Evolutionary conservation across 163 green algal species (phyloP).

Genomic region (Chlamydomonas reinhardtii): DNA sequence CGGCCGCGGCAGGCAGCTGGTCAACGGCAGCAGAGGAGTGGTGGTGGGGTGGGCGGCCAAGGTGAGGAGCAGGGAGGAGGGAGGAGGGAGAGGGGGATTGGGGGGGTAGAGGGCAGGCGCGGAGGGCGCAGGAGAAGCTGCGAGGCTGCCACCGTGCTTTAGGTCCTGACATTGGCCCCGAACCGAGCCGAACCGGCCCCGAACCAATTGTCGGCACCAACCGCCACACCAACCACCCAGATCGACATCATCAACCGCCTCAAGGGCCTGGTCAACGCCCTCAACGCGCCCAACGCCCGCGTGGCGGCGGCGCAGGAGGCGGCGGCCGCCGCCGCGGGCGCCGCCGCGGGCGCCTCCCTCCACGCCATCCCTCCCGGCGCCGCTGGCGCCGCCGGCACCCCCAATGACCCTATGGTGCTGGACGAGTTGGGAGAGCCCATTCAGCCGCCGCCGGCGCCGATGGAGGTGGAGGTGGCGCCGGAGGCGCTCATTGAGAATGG

Average conservation of each 20-base stretch:
- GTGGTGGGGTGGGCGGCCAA: slow-evolving; percentile 36
- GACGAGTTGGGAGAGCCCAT: no score
- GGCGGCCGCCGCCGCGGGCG: no score
- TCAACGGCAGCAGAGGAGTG: slow-evolving; percentile 77
- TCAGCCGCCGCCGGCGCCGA: no score
- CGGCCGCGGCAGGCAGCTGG: slow-evolving; percentile 58
- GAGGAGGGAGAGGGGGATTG: background rate
- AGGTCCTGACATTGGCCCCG: background rate
- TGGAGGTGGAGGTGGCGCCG: background rate
- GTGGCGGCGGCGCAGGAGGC: no score
- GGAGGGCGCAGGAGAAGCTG: no score
- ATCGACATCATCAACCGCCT: slow-evolving; percentile 22
- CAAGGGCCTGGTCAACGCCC: background rate
- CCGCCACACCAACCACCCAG: background rate
- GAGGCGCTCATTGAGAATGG: no score
- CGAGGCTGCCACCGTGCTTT: no score
- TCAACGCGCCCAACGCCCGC: background rate
- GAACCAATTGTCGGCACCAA: background rate
- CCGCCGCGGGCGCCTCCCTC: no score
- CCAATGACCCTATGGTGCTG: no score
- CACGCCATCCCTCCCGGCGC: no score
- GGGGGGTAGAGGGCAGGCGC: no score
- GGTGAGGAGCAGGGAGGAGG: background rate
- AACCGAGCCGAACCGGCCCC: background rate
- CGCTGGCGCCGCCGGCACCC: no score